Base-by-base conservation (phyloP, 176 grass and related monocot species). In the Poa pratensis region DNA sequence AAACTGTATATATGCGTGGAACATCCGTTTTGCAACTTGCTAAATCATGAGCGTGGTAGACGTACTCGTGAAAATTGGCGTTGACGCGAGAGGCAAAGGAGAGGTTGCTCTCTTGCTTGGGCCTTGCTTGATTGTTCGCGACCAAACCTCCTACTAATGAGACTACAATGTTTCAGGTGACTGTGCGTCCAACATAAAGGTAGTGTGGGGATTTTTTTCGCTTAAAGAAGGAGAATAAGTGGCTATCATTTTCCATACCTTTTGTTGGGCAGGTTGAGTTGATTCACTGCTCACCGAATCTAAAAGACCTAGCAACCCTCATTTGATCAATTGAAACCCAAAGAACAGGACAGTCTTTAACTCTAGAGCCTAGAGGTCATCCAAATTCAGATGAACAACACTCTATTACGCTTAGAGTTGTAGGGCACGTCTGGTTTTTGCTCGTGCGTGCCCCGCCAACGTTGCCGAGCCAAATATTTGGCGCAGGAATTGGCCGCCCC, bases 71-170 rank as follows among this genome's bases (percentile, higher is more conserved):
- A 15, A 65, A 32, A 15, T 17, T 27, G 14, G 27, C 14, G 75
- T 51, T 75, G 82, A 85, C 59, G 27, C 28, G 54, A 80, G 34
- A 79, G 14, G 27, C 62, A 80, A 58, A 78, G 58, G 9, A 65
- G 17, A 65, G 48, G 20, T 19, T 82, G 71, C 67, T 87, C 83
- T 84, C 69, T 79, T 49, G 61, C 69, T 79, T 49, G 61, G 66
- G 58, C 53, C 20, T 63, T 34, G 20, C 53, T 24, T 78, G 12
- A 60, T 82, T 85, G 76, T 79, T 69, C 84, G 80, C 83, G 30
- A 87, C 80, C 69, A 66, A 79, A 87, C 82, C 57, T 80, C 76
- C 68, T 89, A 89, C 78, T 71, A 15, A 13, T 80, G 72, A 49
- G 86, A 87, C 69, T 22, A 62, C 71, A 49, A 64, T 18, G n/a